phyloP scores from a whole-genome alignment of 192 early-diverging fungal species.

The Coemansia sp. region DNA sequence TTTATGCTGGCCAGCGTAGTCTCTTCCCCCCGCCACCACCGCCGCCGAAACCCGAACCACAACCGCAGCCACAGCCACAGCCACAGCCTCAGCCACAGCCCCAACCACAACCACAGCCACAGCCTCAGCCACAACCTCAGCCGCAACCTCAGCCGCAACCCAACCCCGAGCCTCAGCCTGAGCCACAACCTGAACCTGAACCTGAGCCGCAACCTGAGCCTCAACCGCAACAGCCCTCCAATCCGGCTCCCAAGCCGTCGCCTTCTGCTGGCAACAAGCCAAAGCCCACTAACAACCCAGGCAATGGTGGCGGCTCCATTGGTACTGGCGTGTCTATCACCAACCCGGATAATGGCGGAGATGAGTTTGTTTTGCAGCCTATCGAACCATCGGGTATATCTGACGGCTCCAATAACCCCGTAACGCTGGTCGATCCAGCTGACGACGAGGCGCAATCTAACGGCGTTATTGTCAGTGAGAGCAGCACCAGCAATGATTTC shows the following conservation, averaged over 20 bases:
- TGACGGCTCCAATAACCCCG: neutral
- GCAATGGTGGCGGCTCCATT: neutral
- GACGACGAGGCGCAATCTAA: neutral
- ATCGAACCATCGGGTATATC: neutral
- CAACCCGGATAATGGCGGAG: neutral
- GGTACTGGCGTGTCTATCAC: neutral
- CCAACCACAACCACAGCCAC: neutral
- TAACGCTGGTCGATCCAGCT: slow-evolving; percentile 3
- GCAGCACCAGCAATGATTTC: neutral
- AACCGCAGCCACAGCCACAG: neutral
- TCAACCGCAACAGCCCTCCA: neutral
- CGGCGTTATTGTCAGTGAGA: neutral
- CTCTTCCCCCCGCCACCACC: neutral
- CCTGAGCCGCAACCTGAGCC: neutral
- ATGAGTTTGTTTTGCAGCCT: neutral
- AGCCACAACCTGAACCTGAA: neutral
- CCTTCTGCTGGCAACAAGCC: neutral
- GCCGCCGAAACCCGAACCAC: neutral
- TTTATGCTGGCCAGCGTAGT: neutral
- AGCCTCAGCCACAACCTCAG: neutral
- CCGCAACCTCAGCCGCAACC: neutral
- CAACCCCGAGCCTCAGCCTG: neutral
- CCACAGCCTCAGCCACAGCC: neutral
- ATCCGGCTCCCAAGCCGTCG: neutral
- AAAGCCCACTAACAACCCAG: neutral